A percentile compares a stretch with the other conserved stretches of the same genome.
Conservation (phyloP, 2,329 filamentous ascomycete genomes). For the Fusarium oxysporum region DNA sequence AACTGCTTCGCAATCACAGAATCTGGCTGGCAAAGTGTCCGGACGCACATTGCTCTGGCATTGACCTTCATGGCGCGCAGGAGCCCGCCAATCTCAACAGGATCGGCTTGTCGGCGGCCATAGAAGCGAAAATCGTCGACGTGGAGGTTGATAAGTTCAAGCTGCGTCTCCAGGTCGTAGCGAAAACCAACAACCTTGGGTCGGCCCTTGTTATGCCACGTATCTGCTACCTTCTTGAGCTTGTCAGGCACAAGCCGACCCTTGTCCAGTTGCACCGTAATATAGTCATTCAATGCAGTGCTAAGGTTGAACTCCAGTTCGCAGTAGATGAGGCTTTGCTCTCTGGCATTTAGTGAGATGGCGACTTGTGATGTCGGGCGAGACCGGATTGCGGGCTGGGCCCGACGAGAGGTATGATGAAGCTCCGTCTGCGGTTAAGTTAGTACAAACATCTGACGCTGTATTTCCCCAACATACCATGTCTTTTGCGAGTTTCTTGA, state of each 20-base stretch:
- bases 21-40: constrained; percentile 69
- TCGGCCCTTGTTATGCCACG: constrained; percentile 64
- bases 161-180: constrained; percentile 70
- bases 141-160: constrained; percentile 65
- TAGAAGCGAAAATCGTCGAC: constrained; percentile 66
- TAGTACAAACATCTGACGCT: neutral
- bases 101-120: constrained; percentile 58
- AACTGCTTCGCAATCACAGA: constrained; percentile 69
- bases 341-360: constrained; percentile 66
- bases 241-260: constrained; percentile 65
- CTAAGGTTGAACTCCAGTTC: constrained; percentile 68
- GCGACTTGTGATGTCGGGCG: constrained; percentile 49
- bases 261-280: constrained; percentile 64
- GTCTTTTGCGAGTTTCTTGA: constrained; percentile 66
- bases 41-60: constrained; percentile 63
- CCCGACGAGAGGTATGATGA: constrained; percentile 49
- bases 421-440: constrained; percentile 51
- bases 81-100: constrained; percentile 58
- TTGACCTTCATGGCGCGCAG: constrained; percentile 65
- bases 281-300: constrained; percentile 63
- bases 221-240: constrained; percentile 63
- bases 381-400: constrained; percentile 48
- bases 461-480: constrained; percentile 55
- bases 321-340: constrained; percentile 69
- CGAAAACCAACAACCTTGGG: constrained; percentile 68